These are phyloP conservation scores for Phytophthora capsici DNA, from an alignment of 352 stramenopile genomes.

Conservation along the genomic window DNA sequence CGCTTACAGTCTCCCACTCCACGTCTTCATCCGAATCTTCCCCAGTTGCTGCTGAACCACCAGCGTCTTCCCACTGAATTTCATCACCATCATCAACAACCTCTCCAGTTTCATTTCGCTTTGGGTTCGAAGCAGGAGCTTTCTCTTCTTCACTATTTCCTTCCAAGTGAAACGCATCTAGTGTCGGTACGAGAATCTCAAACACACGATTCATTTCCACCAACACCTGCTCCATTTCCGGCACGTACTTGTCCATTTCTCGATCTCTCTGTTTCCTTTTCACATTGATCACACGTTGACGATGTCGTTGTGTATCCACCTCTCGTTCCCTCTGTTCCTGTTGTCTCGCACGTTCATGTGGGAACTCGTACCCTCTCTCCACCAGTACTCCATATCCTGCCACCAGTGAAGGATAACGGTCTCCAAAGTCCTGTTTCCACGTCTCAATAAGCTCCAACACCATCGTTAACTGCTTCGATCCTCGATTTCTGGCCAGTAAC, in stretches of 20 bases:
- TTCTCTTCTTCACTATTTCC: constrained; percentile 8
- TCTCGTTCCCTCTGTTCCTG: constrained; percentile 24
- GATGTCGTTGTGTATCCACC: constrained; percentile 18
- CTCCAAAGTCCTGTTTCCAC: constrained; percentile 70
- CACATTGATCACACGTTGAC: constrained; percentile 24
- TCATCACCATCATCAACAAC: constrained; percentile 20
- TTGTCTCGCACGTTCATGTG: constrained; percentile 33
- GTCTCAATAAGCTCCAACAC: constrained; percentile 64
- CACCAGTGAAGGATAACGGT: constrained; percentile 58
- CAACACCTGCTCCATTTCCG: constrained; percentile 73
- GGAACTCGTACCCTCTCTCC: constrained; percentile 65
- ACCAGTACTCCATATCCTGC: constrained; percentile 55
- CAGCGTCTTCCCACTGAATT: constrained; percentile 39
- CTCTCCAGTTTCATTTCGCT: neutral
- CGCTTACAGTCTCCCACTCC: constrained; percentile 30
- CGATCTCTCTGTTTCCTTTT: constrained; percentile 39
- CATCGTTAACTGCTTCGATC: constrained; percentile 30
- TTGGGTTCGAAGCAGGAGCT: neutral
- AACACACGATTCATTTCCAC: constrained; percentile 80
- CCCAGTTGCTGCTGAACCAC: neutral
- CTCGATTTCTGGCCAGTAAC: constrained; percentile 17
- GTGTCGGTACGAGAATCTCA: constrained; percentile 74
- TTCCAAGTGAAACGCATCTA: constrained; percentile 63
- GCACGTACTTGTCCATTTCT: constrained; percentile 59
- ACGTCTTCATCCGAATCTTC: constrained; percentile 17